Evolutionary conservation across 768 basidiomycete genomes (phyloP).

Genomic region (Tephrocybe sp.): DNA sequence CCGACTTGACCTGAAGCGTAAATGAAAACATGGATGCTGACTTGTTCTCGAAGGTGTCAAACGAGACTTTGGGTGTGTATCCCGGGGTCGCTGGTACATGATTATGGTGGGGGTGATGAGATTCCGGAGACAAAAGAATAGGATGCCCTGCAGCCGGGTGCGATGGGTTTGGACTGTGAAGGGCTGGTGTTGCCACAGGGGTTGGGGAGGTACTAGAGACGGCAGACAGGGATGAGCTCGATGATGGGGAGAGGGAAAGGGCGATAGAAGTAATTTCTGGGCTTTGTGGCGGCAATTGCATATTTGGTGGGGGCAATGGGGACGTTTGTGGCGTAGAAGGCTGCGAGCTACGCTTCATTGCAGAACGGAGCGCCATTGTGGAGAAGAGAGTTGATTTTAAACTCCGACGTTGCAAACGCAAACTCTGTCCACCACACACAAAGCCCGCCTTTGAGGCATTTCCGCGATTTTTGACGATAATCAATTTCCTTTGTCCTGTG

Average conservation of each 20-base stretch:
- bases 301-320: conserved; percentile 14
- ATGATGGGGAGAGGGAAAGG: conserved; percentile 14
- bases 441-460: neutral
- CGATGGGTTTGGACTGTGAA: neutral
- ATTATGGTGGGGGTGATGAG: conserved; percentile 10
- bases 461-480: neutral
- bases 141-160: conserved; percentile 2
- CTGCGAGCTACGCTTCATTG: conserved; percentile 44
- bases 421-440: neutral
- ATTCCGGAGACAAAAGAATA: conserved; percentile 13
- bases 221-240: conserved; percentile 9
- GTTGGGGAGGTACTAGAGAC: conserved; percentile 3
- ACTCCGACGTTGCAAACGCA: conserved; percentile 12
- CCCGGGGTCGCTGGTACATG: conserved; percentile 22
- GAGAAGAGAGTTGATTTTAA: conserved; percentile 11
- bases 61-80: conserved; percentile 74
- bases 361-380: conserved; percentile 43
- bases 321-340: conserved; percentile 24
- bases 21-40: conserved; percentile 84
- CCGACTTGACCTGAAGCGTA: conserved; percentile 81
- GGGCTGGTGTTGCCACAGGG: conserved; percentile 3
- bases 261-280: conserved; percentile 17
- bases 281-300: conserved; percentile 18
- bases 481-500: too few species aligned
- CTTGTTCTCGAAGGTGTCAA: conserved; percentile 85